These are phyloP conservation scores for Cornus controversa DNA, from an alignment of 148 eudicot genomes.

Conservation along the genomic window DNA sequence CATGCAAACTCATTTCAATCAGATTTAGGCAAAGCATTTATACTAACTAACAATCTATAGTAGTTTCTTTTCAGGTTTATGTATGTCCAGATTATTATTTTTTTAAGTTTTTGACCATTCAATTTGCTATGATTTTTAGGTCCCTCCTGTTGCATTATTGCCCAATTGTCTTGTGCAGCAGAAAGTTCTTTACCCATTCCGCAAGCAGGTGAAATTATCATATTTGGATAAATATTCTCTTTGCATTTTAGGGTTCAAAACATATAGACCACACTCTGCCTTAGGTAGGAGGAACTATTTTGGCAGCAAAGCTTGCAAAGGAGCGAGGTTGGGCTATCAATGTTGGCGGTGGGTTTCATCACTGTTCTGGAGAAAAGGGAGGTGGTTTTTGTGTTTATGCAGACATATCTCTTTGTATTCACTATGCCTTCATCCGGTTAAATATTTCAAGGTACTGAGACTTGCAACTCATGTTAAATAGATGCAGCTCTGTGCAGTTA, in stretches of 20 bases:
- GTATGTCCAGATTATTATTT: not conserved
- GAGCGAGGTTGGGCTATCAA: slow-evolving; percentile 97
- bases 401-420: slow-evolving; percentile 80
- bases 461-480: not conserved
- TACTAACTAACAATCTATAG: not conserved
- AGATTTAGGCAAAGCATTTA: not conserved
- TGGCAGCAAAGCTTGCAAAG: slow-evolving; percentile 91
- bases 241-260: not conserved
- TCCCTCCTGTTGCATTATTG: slow-evolving; percentile 84
- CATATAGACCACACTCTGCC: not conserved
- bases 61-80: not conserved
- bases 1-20: not conserved
- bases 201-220: slow-evolving; percentile 63
- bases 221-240: not conserved
- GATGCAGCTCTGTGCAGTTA: not conserved
- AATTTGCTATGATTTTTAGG: slow-evolving; percentile 37
- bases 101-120: not conserved
- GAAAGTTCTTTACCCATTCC: slow-evolving; percentile 76
- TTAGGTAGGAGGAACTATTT: slow-evolving; percentile 87
- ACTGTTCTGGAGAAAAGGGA: slow-evolving; percentile 78
- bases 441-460: slow-evolving; percentile 61
- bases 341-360: slow-evolving; percentile 98
- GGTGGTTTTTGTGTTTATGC: slow-evolving; percentile 98
- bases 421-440: slow-evolving; percentile 66
- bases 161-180: slow-evolving; percentile 74